Conservation (phyloP, 2,329 filamentous ascomycete genomes). For the Beauveria sp. region DNA sequence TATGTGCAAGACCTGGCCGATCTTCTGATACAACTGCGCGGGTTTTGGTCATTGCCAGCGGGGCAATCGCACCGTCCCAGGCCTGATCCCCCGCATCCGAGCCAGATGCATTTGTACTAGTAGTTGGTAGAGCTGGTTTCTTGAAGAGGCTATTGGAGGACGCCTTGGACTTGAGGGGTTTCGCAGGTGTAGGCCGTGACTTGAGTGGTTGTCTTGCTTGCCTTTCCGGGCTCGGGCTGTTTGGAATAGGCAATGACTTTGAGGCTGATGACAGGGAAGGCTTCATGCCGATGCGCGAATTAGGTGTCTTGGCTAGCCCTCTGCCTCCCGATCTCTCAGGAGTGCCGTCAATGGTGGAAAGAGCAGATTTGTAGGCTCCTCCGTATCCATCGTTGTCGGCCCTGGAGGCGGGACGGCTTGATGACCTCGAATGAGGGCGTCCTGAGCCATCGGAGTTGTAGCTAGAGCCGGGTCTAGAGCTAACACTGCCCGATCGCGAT, state of each 20-base stretch:
- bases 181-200: conserved; percentile 35
- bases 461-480: conserved; percentile 48
- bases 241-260: conserved; percentile 20
- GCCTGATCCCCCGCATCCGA: conserved; percentile 10
- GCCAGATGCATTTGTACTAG: conserved; percentile 18
- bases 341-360: conserved; percentile 37
- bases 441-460: conserved; percentile 54
- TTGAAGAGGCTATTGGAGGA: conserved; percentile 46
- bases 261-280: conserved; percentile 16
- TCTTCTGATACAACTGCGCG: conserved; percentile 13
- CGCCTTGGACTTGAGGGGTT: conserved; percentile 41
- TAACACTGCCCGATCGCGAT: conserved; percentile 37
- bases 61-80: conserved; percentile 25
- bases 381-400: conserved; percentile 40
- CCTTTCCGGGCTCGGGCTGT: conserved; percentile 34
- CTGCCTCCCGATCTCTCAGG: conserved; percentile 27
- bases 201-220: conserved; percentile 23
- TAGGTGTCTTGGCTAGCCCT: conserved; percentile 18
- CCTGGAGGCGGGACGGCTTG: conserved; percentile 49
- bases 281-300: conserved; percentile 19
- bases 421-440: conserved; percentile 40
- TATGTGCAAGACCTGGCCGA: conserved; percentile 20
- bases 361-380: conserved; percentile 34
- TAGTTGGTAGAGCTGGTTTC: conserved; percentile 43
- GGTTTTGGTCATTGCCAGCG: conserved; percentile 15